Percentiles rank a stretch among this genome's conserved stretches.
These are phyloP conservation scores for Neurospora africana DNA, from an alignment of 495 filamentous ascomycete genomes.

Conservation along the genomic window DNA sequence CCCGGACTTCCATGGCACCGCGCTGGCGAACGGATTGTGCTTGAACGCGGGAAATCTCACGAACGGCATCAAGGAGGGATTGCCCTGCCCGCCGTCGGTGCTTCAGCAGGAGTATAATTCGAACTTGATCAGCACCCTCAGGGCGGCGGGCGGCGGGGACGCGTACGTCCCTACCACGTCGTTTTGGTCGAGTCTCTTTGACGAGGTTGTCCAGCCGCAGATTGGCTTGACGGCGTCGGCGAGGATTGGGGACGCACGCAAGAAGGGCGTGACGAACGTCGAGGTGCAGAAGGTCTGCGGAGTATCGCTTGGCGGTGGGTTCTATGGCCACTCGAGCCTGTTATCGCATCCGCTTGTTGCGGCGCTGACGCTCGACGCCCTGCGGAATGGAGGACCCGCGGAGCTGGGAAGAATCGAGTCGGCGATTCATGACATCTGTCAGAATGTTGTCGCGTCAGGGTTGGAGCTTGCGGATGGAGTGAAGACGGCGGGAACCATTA, in stretches of 20 bases:
- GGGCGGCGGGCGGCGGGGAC: slow-evolving; percentile 31
- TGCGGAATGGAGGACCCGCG: slow-evolving; percentile 30
- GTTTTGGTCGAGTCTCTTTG: slow-evolving; percentile 28
- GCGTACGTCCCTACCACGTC: slow-evolving; percentile 43
- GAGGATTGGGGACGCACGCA: slow-evolving; percentile 22
- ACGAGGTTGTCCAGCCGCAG: slow-evolving; percentile 39
- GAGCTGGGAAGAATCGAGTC: not conserved
- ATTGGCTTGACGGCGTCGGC: slow-evolving; percentile 33
- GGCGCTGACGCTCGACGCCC: slow-evolving; percentile 33
- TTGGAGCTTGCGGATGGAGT: not conserved
- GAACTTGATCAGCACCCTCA: slow-evolving; percentile 28
- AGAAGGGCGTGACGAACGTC: slow-evolving; percentile 36
- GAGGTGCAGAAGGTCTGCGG: slow-evolving; percentile 31
- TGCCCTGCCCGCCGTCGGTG: slow-evolving; percentile 24
- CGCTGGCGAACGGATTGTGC: slow-evolving; percentile 19
- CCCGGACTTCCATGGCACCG: slow-evolving; percentile 38
- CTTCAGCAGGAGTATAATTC: slow-evolving; percentile 35
- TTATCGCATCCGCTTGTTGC: slow-evolving; percentile 35
- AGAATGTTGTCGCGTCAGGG: not conserved
- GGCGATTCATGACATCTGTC: not conserved
- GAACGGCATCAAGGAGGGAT: not conserved
- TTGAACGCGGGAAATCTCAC: not conserved
- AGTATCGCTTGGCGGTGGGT: slow-evolving; percentile 23
- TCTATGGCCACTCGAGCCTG: slow-evolving; percentile 36
- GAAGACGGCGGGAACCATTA: not conserved